A percentile compares a stretch with the other conserved stretches of the same genome.
These are phyloP conservation scores for Cystofilobasidium macerans DNA, from an alignment of 768 basidiomycete genomes.

Conservation along the genomic window DNA sequence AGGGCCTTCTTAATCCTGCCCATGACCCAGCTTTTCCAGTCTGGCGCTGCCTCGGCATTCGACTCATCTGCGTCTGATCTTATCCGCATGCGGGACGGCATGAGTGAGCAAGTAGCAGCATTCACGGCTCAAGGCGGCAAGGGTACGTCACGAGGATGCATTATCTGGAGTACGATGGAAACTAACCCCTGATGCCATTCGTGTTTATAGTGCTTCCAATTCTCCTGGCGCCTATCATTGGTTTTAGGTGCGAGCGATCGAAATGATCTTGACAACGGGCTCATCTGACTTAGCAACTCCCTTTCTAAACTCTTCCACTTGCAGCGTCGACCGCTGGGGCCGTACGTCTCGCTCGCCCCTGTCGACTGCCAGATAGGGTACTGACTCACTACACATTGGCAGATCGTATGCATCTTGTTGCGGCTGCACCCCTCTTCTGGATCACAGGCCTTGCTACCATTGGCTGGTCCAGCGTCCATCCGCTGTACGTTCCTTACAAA, in stretches of 20 bases:
- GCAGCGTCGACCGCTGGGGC: background rate
- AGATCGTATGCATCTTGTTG: slow-evolving; percentile 20
- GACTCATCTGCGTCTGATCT: slow-evolving; percentile 14
- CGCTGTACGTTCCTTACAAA: too few species aligned
- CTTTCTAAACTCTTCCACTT: background rate
- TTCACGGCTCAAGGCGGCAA: background rate
- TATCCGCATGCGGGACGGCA: slow-evolving; percentile 16
- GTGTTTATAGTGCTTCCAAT: slow-evolving; percentile 17
- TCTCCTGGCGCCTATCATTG: slow-evolving; percentile 16
- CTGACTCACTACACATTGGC: too few species aligned
- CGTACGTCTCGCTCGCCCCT: background rate
- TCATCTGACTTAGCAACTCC: background rate
- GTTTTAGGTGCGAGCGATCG: too few species aligned
- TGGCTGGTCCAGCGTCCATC: slow-evolving; percentile 17
- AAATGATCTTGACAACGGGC: too few species aligned
- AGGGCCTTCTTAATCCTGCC: slow-evolving; percentile 21
- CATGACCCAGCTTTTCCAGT: slow-evolving; percentile 25
- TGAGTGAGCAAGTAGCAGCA: background rate
- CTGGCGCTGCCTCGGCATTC: slow-evolving; percentile 23
- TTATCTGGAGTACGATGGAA: background rate
- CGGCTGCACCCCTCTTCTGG: slow-evolving; percentile 24
- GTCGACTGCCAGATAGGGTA: background rate
- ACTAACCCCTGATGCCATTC: too few species aligned
- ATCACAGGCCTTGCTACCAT: slow-evolving; percentile 20
- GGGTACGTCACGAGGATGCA: background rate